Evolutionary conservation across 2,329 filamentous ascomycete species (phyloP), one percentile per base, ranked within the genome.

Genomic region (Bretziella fagacearum): DNA sequence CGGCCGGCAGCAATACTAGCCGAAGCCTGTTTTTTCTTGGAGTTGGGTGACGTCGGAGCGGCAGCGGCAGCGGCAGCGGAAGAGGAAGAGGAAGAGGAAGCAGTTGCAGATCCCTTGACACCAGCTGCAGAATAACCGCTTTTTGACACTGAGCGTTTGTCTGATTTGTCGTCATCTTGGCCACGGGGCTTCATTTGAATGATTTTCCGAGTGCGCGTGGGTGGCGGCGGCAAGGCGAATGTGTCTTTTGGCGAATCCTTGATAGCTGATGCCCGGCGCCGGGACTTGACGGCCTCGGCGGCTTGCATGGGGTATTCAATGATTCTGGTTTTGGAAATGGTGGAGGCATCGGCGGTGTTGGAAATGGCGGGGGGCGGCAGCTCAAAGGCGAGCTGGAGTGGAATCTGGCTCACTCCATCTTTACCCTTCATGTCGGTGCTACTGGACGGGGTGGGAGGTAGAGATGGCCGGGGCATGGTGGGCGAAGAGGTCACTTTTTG

Each of bases 131-230:
- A n/a, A n/a, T n/a, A n/a, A n/a, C n/a, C n/a, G n/a, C n/a, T n/a
- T n/a, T 22, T 29, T 26, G 29, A 32, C 3, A 15, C 15, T 30
- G 17, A 30, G 41, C 27, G 27, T 27, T 30, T 39, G 52, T 23
- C 35, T 44, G 51, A 35, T 57, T 55, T 18, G 54, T 59, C 53
- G 47, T 63, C 58, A 51, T 66, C 58, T 54, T 74, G 65, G 25
- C 62, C 56, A 22, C 67, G 63, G 15, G 74, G 89, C 63, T 93
- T 94, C 87, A 96, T 94, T 64, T 96, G 89, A 50, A 96, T 96
- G 59, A 98, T 96, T 66, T 93, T 96, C 56, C 89, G 80, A 35
- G 85, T 84, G 52, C 89, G 73, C 2, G 87, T 94, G 0, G 91
- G 91, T 13, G 89, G 91, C 7, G 91, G 91, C 17, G 91, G 91